Evolutionary conservation across 805 yeast species (phyloP).

Genomic region (Yarrowia sp.): DNA sequence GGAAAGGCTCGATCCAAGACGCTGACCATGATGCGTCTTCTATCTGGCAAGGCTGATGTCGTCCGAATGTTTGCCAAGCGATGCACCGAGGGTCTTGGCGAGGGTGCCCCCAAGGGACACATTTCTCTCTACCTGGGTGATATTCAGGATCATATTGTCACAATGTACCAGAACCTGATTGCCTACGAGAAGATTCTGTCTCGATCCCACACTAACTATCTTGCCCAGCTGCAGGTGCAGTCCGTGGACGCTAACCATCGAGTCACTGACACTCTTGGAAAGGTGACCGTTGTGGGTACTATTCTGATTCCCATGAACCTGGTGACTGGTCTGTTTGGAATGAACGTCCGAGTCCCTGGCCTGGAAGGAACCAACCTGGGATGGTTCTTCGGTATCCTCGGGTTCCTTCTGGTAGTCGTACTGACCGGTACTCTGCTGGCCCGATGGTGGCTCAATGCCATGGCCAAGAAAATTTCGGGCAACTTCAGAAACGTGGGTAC

Average conservation of each 20-base stretch:
- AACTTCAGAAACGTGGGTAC: constrained; percentile 24
- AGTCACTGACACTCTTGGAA: constrained; percentile 81
- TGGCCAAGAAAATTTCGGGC: constrained; percentile 20
- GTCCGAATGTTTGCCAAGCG: constrained; percentile 94
- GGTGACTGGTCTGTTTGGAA: constrained; percentile 89
- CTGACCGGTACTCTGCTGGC: constrained; percentile 23
- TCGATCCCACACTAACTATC: constrained; percentile 84
- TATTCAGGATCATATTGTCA: constrained; percentile 94
- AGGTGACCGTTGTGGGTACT: constrained; percentile 88
- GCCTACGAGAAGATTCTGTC: constrained; percentile 93
- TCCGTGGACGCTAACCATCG: constrained; percentile 80
- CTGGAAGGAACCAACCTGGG: constrained; percentile 43
- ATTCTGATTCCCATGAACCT: constrained; percentile 87
- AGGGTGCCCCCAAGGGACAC: constrained; percentile 70
- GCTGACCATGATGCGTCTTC: constrained; percentile 84
- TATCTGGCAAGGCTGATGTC: constrained; percentile 94
- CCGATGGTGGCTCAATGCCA: constrained; percentile 26
- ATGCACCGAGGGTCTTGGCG: constrained; percentile 69
- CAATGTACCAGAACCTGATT: constrained; percentile 87
- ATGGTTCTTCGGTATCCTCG: constrained; percentile 65
- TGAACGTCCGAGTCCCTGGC: constrained; percentile 94
- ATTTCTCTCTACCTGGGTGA: constrained; percentile 91
- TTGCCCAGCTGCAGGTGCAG: constrained; percentile 92
- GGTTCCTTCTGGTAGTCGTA: constrained; percentile 24
- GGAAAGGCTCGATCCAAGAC: constrained; percentile 89